Evolutionary conservation across 2,329 filamentous ascomycete species (phyloP), one percentile per base, ranked within the genome.

Genomic region (Diplocarpon mali): DNA sequence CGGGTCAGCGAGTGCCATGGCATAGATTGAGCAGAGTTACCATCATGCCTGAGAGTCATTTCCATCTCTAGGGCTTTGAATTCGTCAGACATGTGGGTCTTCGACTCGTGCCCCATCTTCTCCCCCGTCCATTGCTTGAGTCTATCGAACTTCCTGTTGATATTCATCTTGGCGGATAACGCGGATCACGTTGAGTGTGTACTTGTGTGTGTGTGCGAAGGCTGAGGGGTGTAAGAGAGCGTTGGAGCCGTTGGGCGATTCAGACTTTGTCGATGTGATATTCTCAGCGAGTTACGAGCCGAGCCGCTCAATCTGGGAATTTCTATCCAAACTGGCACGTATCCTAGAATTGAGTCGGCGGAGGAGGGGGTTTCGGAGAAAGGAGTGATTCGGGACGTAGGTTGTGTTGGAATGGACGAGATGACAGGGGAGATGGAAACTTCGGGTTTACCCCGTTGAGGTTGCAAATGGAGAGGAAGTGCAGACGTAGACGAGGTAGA

Each of bases 71-170:
- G 69, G 48, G 77, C 76, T 68, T 85, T 93, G 75, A 96, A 96
- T 60, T 95, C 84, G 42, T 96, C 88, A 0, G 86, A 84, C 52
- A 87, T 79, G 62, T 73, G 78, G 9, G 90, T 95, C 69, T 88
- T 92, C 67, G 81, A 76, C 67, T 95, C 89, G 53, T 78, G 78
- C 57, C 90, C 90, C 85, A 96, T 95, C 68, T 89, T 86, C 69
- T 96, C 90, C 56, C 87, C 87, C 31, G 89, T 87, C 90, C 90
- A 96, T 82, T 96, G 90, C 71, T 90, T 93, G 71, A 94, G 82
- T 61, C 90, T 83, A 68, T 89, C 90, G 63, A 96, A 79, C 64
- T 93, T 95, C 73, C 94, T 95, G 67, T 58, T 62, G 53, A 62
- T 60, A 55, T 62, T 62, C 60, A 62, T 62, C n/a, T 48, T 57